phyloP scores from a whole-genome alignment of 2,329 filamentous ascomycete genomes.

The Verticillium zaregamsianum region DNA sequence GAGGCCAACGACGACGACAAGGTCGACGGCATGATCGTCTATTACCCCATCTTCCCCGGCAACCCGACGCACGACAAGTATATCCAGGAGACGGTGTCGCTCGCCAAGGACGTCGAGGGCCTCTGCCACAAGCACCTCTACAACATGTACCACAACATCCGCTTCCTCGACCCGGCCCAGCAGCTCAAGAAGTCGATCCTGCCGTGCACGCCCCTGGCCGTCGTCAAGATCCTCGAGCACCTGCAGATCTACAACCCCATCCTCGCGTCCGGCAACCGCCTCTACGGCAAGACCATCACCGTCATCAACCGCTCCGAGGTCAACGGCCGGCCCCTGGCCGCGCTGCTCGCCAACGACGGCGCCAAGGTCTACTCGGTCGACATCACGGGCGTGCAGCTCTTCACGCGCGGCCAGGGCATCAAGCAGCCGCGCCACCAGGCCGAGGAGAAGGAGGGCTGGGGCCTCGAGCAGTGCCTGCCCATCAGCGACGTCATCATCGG shows the following conservation, averaged over 20 bases:
- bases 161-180: constrained; percentile 77
- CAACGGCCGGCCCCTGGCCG: constrained; percentile 87
- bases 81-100: constrained; percentile 87
- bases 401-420: constrained; percentile 84
- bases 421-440: constrained; percentile 84
- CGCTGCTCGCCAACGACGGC: constrained; percentile 91
- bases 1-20: constrained; percentile 73
- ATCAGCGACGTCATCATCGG: constrained; percentile 93
- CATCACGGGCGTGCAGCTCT: constrained; percentile 84
- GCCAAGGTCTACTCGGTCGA: constrained; percentile 95
- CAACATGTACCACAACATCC: constrained; percentile 99
- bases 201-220: constrained; percentile 90
- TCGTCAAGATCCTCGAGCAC: constrained; percentile 96
- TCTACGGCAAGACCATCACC: constrained; percentile 91
- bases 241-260: constrained; percentile 96
- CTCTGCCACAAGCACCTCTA: constrained; percentile 90
- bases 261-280: constrained; percentile 83
- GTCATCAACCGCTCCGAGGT: constrained; percentile 97
- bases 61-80: constrained; percentile 88
- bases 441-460: constrained; percentile 75
- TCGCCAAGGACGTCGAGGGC: constrained; percentile 92
- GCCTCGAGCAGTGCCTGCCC: constrained; percentile 74
- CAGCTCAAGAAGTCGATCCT: constrained; percentile 86
- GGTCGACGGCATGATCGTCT: constrained; percentile 91
- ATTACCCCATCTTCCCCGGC: constrained; percentile 89